These are phyloP conservation scores for Rosa rugosa DNA, from an alignment of 306 rosid species.

Conservation along the genomic window DNA sequence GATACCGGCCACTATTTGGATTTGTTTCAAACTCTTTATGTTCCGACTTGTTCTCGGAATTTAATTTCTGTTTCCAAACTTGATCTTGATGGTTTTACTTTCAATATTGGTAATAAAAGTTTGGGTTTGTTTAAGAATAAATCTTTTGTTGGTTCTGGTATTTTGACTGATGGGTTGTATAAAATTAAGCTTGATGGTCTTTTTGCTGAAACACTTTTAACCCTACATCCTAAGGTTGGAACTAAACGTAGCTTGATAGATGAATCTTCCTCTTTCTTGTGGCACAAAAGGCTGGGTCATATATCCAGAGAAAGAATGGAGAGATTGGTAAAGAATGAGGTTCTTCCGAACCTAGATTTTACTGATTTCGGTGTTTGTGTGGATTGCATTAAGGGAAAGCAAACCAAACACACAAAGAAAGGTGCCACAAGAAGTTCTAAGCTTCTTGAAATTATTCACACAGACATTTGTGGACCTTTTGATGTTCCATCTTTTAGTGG, in stretches of 20 bases:
- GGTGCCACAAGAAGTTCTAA: background rate
- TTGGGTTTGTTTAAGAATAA: background rate
- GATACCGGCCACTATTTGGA: background rate
- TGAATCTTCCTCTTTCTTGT: background rate
- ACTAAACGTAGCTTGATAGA: background rate
- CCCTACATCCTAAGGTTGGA: background rate
- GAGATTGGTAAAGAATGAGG: background rate
- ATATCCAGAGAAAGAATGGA: background rate
- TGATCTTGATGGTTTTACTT: background rate
- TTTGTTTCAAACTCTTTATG: conserved; percentile 4
- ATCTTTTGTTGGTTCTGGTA: background rate
- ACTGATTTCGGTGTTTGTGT: background rate
- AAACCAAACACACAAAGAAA: background rate
- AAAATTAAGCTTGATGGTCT: background rate
- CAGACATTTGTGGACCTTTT: background rate
- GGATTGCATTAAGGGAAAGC: background rate
- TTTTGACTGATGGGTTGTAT: background rate
- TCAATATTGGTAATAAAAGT: background rate
- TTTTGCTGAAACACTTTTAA: background rate
- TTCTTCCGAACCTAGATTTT: background rate
- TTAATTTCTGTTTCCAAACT: background rate
- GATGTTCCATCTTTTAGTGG: too few species aligned
- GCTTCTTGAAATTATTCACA: background rate
- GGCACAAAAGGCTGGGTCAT: background rate
- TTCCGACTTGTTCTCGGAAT: background rate